A percentile compares a stretch with the other conserved stretches of the same genome.
phyloP scores from a whole-genome alignment of 2,329 filamentous ascomycete genomes.

The Leptographium wingfieldii region DNA sequence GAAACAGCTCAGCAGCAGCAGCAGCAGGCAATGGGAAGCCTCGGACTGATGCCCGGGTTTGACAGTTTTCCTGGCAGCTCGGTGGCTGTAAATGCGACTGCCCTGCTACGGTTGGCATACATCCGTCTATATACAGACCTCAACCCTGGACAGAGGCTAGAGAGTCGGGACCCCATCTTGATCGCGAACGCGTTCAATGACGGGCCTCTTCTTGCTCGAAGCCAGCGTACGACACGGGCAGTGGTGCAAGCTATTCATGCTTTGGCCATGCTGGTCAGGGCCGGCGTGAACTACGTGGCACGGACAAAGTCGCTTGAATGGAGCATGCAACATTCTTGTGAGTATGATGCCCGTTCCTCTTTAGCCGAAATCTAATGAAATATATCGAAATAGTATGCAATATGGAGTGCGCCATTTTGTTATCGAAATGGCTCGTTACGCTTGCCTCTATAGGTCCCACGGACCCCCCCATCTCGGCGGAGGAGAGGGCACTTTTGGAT shows the following conservation, averaged over 20 bases:
- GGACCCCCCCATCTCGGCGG: constrained; percentile 35
- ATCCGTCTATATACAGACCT: constrained; percentile 56
- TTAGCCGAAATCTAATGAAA: not conserved
- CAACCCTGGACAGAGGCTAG: constrained; percentile 47
- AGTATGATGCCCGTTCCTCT: constrained; percentile 17
- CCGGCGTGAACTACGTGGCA: constrained; percentile 49
- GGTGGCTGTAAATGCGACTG: constrained; percentile 54
- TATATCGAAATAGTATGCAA: constrained; percentile 35
- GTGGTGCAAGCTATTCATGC: constrained; percentile 58
- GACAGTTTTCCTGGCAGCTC: constrained; percentile 34
- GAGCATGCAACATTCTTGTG: constrained; percentile 50
- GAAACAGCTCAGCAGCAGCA: constrained; percentile 26
- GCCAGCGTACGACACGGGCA: constrained; percentile 46
- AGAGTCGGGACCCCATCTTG: constrained; percentile 48
- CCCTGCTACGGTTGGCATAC: constrained; percentile 45
- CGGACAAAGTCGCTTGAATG: constrained; percentile 48
- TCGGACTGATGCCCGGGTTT: not conserved
- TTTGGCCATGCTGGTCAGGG: constrained; percentile 52
- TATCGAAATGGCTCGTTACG: constrained; percentile 49
- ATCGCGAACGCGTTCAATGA: constrained; percentile 49
- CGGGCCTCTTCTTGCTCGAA: constrained; percentile 45
- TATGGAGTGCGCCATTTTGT: constrained; percentile 47
- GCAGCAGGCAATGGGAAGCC: not conserved
- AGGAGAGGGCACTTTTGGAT: constrained; percentile 42
- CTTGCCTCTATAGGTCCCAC: constrained; percentile 37